A percentile compares a stretch with the other conserved stretches of the same genome.
phyloP scores from a whole-genome alignment of 2,329 filamentous ascomycete species.

The Calonectria pseudoreteaudii region DNA sequence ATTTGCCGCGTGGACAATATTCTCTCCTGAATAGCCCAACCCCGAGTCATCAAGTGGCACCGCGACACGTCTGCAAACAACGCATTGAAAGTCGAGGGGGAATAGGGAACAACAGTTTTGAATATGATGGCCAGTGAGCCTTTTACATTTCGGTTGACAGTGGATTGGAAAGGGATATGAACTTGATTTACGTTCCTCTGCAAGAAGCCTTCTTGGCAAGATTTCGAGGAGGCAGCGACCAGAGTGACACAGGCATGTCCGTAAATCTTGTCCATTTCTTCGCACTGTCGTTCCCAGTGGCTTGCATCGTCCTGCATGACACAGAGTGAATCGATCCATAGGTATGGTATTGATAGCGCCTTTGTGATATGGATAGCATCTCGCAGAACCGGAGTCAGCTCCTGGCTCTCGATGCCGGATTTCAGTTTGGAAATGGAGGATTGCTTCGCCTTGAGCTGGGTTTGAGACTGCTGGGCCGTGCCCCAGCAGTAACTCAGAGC shows the following conservation, averaged over 20 bases:
- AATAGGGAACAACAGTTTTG: not conserved
- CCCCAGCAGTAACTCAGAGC: not conserved
- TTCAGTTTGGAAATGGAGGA: not conserved
- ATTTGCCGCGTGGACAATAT: not conserved
- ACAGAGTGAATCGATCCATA: not conserved
- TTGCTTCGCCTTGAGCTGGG: not conserved
- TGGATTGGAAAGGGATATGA: not conserved
- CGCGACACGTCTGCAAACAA: fast-evolving
- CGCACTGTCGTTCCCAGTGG: not conserved
- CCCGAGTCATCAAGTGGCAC: not conserved
- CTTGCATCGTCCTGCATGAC: not conserved
- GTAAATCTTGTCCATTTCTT: not conserved
- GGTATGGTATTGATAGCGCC: not conserved
- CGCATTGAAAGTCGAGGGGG: not conserved
- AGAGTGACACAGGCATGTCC: not conserved
- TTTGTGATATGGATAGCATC: not conserved
- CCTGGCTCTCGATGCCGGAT: not conserved
- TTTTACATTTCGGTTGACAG: not conserved
- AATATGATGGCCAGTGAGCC: not conserved
- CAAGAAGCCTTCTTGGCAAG: not conserved
- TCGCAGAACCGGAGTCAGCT: not conserved
- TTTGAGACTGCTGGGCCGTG: not conserved
- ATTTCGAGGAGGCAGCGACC: not conserved
- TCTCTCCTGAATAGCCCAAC: not conserved
- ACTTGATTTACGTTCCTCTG: not conserved